Base-by-base conservation (phyloP, 2,329 filamentous ascomycete species). In the Volutella citrinella region DNA sequence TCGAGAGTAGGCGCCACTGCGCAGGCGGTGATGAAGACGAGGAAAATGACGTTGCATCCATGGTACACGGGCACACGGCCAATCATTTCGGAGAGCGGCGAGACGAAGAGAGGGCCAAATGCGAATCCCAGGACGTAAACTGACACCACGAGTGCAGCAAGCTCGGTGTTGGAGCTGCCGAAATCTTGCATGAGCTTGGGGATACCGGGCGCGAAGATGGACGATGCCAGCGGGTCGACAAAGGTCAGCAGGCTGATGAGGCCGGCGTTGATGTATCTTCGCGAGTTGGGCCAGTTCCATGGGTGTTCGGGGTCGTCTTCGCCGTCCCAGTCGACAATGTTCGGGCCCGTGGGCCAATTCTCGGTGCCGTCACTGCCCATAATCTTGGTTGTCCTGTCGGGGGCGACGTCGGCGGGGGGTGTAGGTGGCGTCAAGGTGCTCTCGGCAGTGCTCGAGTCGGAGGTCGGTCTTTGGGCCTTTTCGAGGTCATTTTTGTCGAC, bases 181-280 rank as follows among this genome's bases (percentile, higher is more conserved):
- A 84, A 84, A 12, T 82, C 76, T 10, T 46, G 32, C 66, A 82
- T 72, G 1, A 85, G 62, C 5, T 75, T 56, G 1, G 74, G 71
- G 0, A 83, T 72, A 3, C 72, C 78, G 0, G 81, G 80, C 0
- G 79, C 78, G 46, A 85, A 80, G 56, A 82, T 81, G 15, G 65
- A 59, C 48, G 40, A 65, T 1, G 60, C 61, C 0, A 70, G 47
- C 1, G 63, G 66, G 8, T 66, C 64, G 30, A 72, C 46, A 17
- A 72, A 61, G 1, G 69, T 70, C 27, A 48, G 30, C 2, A 40
- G 11, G 9, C 37, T 40, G 29, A 45, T 40, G 12, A 56, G 48
- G 4, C 46, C 55, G n/a, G 64, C 57, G 9, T 56, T 58, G 17
- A 55, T 32, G 24, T 51, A 53, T 29, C 63, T 64, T 42, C 61